Base-by-base conservation (phyloP, 148 eudicot species). In the Chenopodium album region DNA sequence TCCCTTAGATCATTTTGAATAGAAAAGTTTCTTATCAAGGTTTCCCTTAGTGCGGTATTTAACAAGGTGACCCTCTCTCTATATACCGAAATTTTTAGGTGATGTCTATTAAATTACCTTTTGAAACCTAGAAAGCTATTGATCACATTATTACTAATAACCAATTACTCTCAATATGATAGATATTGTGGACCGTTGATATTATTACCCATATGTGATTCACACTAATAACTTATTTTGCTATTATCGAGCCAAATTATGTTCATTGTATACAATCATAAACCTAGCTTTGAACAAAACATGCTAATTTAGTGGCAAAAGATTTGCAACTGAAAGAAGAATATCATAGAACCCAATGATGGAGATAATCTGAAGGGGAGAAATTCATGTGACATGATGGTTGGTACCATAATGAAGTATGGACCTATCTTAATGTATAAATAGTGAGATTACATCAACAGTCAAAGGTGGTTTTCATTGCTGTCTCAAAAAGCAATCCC, bases 331-430 rank as follows among this genome's bases (percentile, higher is more conserved):
- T 62, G 26, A 62, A 62, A 62, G 26, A 62, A 56, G 62, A 14
- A 56, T 50, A 14, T 22, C 17, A 56, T 50, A 14, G 1, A 59
- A 59, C 10, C 23, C 34, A 37, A 34, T 71, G 12, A 72, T 73
- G 50, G 28, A 41, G 52, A 71, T 37, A 8, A 71, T 71, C 48
- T 71, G 52, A 71, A 6, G 76, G 60, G 4, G 60, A 20, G 41
- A 73, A 73, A 73, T 73, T 73, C 76, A 73, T 73, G 60, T 73
- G 76, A 73, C 59, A 73, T 73, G 76, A 13, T 73, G 32, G 32
- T 72, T 72, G 76, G 76, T 73, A 73, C 32, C 76, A 73, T 73
- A 20, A 73, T 73, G 76, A 73, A 73, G 76, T 48, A 73, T 73
- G 76, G 60, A 48, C 76, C 59, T 26, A 72, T 46, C 46, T 67